Conservation (phyloP, 306 rosid genomes). For the Hylodesmum podocarpum region DNA sequence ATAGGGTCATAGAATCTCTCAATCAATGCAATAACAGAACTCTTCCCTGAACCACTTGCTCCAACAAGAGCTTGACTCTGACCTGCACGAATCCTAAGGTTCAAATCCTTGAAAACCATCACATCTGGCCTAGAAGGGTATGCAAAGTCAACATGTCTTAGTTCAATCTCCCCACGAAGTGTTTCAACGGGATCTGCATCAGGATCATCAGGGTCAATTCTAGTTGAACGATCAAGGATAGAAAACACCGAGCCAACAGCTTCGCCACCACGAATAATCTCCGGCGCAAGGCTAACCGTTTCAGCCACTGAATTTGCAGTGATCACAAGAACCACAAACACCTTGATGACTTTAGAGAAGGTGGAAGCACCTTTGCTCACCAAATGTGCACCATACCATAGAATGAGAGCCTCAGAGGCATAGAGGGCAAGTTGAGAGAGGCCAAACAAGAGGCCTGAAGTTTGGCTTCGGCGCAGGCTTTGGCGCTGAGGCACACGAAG, state of each 20-base stretch:
- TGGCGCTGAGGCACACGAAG: constrained; percentile 69
- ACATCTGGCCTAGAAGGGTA: constrained; percentile 90
- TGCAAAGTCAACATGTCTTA: constrained; percentile 90
- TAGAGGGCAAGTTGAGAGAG: constrained; percentile 90
- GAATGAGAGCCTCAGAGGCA: constrained; percentile 86
- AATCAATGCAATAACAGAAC: constrained; percentile 83
- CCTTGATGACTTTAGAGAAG: constrained; percentile 91
- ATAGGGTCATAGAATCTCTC: constrained; percentile 93
- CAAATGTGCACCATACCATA: constrained; percentile 94
- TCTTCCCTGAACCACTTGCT: constrained; percentile 96
- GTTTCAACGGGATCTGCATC: constrained; percentile 78
- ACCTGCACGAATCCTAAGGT: constrained; percentile 81
- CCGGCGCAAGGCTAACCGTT: constrained; percentile 98
- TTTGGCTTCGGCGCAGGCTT: constrained; percentile 88
- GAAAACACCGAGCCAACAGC: constrained; percentile 95
- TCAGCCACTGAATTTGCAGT: constrained; percentile 99
- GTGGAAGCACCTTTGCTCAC: constrained; percentile 82
- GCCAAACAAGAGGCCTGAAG: constrained; percentile 75
- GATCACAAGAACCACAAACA: constrained; percentile 85
- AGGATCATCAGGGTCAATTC: constrained; percentile 86
- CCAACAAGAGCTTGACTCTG: constrained; percentile 98
- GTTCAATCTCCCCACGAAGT: constrained; percentile 88
- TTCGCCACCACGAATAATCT: constrained; percentile 92
- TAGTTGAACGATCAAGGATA: constrained; percentile 73
- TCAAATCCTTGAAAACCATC: constrained; percentile 87